Conservation (phyloP, 2,329 filamentous ascomycete genomes). For the Nemania diffusa region DNA sequence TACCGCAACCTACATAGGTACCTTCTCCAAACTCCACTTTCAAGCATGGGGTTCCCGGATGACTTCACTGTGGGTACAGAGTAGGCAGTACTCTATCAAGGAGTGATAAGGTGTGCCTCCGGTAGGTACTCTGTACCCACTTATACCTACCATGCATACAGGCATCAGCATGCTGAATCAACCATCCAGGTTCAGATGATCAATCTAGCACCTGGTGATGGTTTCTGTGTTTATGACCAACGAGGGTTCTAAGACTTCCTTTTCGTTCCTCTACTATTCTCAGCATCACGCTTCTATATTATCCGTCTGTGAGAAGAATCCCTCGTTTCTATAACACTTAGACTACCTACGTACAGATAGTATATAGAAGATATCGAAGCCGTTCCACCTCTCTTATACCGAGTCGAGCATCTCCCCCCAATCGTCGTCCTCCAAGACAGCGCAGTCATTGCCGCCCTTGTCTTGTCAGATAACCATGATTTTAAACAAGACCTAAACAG, state of each 20-base stretch:
- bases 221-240: neutral
- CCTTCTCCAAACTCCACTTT: neutral
- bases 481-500: constrained; percentile 13
- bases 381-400: neutral
- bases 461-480: constrained; percentile 20
- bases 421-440: neutral
- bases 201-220: constrained; percentile 18
- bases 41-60: constrained; percentile 26
- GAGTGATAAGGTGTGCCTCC: constrained; percentile 15
- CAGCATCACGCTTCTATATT: neutral
- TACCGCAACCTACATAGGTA: no score
- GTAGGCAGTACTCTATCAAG: constrained; percentile 36
- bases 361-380: neutral
- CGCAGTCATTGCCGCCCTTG: neutral
- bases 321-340: neutral
- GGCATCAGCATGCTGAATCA: constrained; percentile 23
- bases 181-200: constrained; percentile 40
- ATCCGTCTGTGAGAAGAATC: neutral
- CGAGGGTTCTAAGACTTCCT: neutral
- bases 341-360: no score
- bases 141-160: neutral
- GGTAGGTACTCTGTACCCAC: no score
- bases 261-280: neutral
- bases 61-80: constrained; percentile 40
- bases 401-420: neutral